Evolutionary conservation across 164 flowering plant genomes (phyloP), one percentile per base, ranked within the genome.

Genomic region (Vitis labrusca): DNA sequence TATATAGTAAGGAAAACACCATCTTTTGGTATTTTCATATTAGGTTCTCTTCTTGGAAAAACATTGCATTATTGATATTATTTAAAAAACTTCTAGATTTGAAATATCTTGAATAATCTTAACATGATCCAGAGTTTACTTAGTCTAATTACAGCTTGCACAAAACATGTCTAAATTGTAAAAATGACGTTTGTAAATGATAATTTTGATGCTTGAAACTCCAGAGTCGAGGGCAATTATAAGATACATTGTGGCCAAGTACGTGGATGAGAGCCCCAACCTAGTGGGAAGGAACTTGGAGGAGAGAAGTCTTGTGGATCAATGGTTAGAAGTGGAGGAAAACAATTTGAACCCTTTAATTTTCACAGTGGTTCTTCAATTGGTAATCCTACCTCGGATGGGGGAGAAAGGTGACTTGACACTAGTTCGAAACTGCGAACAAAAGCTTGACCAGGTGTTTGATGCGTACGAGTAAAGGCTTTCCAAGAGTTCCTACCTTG

Each of bases 311-410:
- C 11, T 86, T 55, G 86, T 89, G 32, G 91, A 92, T 30, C 95
- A 92, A 70, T 92, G 97, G 95, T 79, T 90, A 0, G 97, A 90
- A 71, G 90, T 90, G 23, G 97, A 92, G 71, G 83, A 88, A 1
- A 86, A 92, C 79, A 89, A 87, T 72, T 88, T 79, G 79, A 79
- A 87, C 62, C 85, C 82, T 32, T 29, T 83, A 23, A 80, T 86
- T 3, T 80, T 57, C 81, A 74, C 57, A 30, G n/a, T 89, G 1
- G 83, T 85, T 1, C 70, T 87, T 51, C 86, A 92, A 15, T 71
- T 83, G 1, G 61, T 85, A 10, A 63, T 90, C 58, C 73, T 85
- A 16, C 93, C 95, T 0, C 63, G 71, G n/a, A 76, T 83, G 83
- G 91, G 89, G 0, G 27, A 73, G 30, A 47, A 27, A 0, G 73